phyloP scores from a whole-genome alignment of 192 early-diverging fungal genomes.

The Paraglomus brasilianum region DNA sequence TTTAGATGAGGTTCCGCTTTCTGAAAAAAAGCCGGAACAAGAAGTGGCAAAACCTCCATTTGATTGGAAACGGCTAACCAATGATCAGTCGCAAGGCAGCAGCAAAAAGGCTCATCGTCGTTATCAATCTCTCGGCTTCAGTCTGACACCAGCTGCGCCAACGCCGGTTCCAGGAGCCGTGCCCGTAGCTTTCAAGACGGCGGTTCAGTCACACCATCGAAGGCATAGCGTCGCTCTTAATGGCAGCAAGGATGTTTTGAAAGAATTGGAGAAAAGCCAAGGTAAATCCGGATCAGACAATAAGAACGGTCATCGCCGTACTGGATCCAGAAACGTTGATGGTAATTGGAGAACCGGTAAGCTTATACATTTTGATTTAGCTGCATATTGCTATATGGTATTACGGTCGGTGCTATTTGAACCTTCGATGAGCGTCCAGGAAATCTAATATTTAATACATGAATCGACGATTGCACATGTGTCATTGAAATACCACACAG shows the following conservation, averaged over 20 bases:
- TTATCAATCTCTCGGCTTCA: constrained; percentile 29
- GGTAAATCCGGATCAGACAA: not conserved
- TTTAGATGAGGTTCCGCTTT: not conserved
- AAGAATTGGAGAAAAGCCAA: constrained; percentile 27
- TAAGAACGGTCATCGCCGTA: constrained; percentile 32
- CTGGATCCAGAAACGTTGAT: constrained; percentile 44
- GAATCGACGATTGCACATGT: too few species aligned
- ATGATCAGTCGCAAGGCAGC: constrained; percentile 11
- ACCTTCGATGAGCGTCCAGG: too few species aligned
- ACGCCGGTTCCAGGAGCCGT: too few species aligned
- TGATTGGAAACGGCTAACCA: constrained; percentile 10
- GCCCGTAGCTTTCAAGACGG: not conserved
- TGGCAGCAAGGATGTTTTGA: constrained; percentile 28
- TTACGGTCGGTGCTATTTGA: too few species aligned
- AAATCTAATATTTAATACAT: too few species aligned
- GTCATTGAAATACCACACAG: not conserved
- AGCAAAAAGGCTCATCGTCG: constrained; percentile 30
- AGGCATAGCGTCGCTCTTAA: constrained; percentile 32
- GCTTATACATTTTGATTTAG: too few species aligned
- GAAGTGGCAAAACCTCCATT: constrained; percentile 21
- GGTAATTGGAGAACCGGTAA: constrained; percentile 40
- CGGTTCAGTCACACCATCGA: constrained; percentile 18
- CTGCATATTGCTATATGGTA: too few species aligned
- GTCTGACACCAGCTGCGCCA: not conserved
- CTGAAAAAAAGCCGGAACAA: constrained; percentile 17